Evolutionary conservation across 768 basidiomycete genomes (phyloP).

Genomic region (Trametes sanguinea): DNA sequence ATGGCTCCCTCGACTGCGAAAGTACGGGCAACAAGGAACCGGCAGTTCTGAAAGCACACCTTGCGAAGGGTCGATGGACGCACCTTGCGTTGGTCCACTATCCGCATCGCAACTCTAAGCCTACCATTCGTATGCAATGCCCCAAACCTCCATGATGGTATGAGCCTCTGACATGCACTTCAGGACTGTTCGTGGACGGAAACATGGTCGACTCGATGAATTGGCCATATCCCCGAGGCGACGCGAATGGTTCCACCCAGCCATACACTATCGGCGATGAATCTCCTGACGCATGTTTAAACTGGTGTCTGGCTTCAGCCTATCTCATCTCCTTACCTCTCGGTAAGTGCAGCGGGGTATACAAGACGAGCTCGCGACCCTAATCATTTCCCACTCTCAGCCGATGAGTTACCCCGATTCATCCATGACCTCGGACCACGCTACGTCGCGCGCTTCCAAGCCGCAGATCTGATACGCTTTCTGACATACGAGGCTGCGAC

Average conservation of each 20-base stretch:
- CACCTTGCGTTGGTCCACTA: slow-evolving; percentile 71
- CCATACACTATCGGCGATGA: slow-evolving; percentile 61
- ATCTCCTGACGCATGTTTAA: slow-evolving; percentile 42
- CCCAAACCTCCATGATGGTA: too few relatives aligned
- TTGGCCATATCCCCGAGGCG: slow-evolving; percentile 62
- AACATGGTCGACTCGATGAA: slow-evolving; percentile 62
- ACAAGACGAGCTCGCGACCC: neutral
- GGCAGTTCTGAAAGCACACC: slow-evolving; percentile 44
- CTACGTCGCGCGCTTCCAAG: slow-evolving; percentile 77
- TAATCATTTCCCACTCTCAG: slow-evolving; percentile 37
- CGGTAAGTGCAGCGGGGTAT: slow-evolving; percentile 38
- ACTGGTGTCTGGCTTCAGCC: slow-evolving; percentile 71
- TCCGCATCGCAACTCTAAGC: slow-evolving; percentile 53
- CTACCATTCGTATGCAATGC: slow-evolving; percentile 53
- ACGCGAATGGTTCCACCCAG: slow-evolving; percentile 37
- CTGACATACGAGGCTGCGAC: slow-evolving; percentile 85
- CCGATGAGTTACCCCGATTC: slow-evolving; percentile 70
- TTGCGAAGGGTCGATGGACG: slow-evolving; percentile 67
- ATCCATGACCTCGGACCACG: slow-evolving; percentile 82
- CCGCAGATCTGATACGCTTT: slow-evolving; percentile 66
- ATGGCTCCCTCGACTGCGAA: slow-evolving; percentile 58
- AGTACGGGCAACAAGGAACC: slow-evolving; percentile 43
- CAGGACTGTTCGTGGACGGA: slow-evolving; percentile 79
- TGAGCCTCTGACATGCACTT: neutral
- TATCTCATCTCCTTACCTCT: slow-evolving; percentile 62